phyloP scores from a whole-genome alignment of 768 basidiomycete genomes.

The Pleurotus pulmonarius region DNA sequence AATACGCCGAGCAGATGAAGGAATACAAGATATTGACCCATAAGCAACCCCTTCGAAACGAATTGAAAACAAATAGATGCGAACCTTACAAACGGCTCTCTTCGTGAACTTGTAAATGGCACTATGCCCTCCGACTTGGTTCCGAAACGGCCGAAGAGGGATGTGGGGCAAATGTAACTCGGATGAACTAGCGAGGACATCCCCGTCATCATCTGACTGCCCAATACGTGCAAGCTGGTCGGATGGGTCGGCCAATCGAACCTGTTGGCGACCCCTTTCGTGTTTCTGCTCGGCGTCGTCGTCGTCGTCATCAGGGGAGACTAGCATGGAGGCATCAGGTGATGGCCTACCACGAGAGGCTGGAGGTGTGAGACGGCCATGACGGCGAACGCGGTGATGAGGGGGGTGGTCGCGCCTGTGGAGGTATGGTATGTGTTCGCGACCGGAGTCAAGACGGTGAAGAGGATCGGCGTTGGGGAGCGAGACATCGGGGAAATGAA shows the following conservation, averaged over 20 bases:
- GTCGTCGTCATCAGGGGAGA: neutral
- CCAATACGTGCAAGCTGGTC: no score
- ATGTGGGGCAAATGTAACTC: conserved; percentile 78
- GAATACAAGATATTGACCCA: conserved; percentile 10
- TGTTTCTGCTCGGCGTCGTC: neutral
- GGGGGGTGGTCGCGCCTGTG: neutral
- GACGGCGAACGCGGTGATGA: conserved; percentile 12
- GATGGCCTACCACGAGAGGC: conserved; percentile 8
- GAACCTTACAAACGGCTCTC: conserved; percentile 96
- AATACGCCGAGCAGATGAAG: no score
- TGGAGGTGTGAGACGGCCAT: conserved; percentile 11
- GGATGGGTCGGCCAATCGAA: neutral
- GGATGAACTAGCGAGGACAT: conserved; percentile 38
- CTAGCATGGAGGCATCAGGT: neutral
- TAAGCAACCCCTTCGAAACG: conserved; percentile 19
- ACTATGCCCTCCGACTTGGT: conserved; percentile 97
- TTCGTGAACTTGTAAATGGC: conserved; percentile 98
- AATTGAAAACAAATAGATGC: conserved; percentile 24
- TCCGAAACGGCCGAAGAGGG: conserved; percentile 90
- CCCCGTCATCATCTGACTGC: neutral
- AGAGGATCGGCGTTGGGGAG: conserved; percentile 11
- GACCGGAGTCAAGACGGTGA: neutral
- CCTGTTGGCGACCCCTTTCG: neutral
- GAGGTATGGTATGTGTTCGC: neutral
- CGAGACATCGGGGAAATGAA: conserved; percentile 20